These are phyloP conservation scores for Phytophthora pseudosyringae DNA, from an alignment of 352 stramenopile genomes.

Conservation along the genomic window DNA sequence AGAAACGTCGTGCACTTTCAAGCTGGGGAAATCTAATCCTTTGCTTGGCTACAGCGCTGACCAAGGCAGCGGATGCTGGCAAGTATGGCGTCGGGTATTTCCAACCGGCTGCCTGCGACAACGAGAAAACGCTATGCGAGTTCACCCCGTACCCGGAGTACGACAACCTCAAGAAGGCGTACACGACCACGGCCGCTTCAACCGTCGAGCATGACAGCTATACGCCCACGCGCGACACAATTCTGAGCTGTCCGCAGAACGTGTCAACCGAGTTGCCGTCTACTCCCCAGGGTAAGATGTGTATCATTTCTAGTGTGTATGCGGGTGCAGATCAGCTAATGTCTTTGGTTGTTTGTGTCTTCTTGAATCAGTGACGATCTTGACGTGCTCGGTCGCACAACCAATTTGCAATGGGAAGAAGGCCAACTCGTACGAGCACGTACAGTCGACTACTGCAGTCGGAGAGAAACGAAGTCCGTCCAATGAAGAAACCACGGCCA, in stretches of 20 bases:
- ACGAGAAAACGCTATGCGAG: constrained; percentile 47
- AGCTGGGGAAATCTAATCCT: constrained; percentile 14
- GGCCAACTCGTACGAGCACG: constrained; percentile 31
- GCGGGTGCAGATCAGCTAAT: neutral
- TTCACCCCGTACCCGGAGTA: constrained; percentile 70
- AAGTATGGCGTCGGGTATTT: constrained; percentile 76
- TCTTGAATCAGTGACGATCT: neutral
- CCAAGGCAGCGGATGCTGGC: constrained; percentile 55
- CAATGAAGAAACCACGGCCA: constrained; percentile 24
- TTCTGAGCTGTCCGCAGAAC: constrained; percentile 47
- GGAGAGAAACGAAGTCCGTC: constrained; percentile 34
- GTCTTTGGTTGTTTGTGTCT: neutral
- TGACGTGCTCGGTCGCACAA: constrained; percentile 35
- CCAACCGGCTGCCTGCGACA: constrained; percentile 60
- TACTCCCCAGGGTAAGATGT: constrained; percentile 34
- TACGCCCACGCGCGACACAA: constrained; percentile 36
- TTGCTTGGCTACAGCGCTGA: constrained; percentile 29
- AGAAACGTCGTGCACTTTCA: neutral
- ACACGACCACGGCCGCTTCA: constrained; percentile 58
- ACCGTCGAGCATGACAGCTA: constrained; percentile 48
- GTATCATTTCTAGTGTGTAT: neutral
- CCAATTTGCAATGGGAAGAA: constrained; percentile 45
- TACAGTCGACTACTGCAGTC: constrained; percentile 16
- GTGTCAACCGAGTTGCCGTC: constrained; percentile 37
- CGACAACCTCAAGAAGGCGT: constrained; percentile 61